Base-by-base conservation (phyloP, 2,329 filamentous ascomycete species). In the Fusarium citri region DNA sequence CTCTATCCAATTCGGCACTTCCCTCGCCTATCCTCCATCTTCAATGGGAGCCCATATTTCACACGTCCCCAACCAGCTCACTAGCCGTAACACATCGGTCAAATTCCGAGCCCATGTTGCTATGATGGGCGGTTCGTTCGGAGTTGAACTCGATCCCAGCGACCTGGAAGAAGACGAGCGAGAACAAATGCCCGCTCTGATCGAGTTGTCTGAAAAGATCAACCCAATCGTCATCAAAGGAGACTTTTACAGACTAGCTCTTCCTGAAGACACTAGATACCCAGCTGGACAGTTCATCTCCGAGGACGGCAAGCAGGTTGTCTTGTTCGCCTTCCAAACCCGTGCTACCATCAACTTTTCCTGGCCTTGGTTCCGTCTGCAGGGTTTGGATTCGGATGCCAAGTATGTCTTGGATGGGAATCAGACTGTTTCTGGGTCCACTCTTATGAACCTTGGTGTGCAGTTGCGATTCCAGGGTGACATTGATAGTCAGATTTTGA, bases 81-180 rank as follows among this genome's bases (percentile, higher is more conserved):
- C 77, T 80, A 11, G 49, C 1, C 86, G 89, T 34, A 86, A 82
- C 5, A 86, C 85, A 1, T 84, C 88, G 0, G 82, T 91, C 6
- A 76, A 78, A 1, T 91, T 91, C 79, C 87, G 89, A 43, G 88
- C 85, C 0, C 88, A 91, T 55, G 89, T 91, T 1, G 89, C 89
- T 8, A 88, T 90, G 81, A 91, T 91, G 89, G 89, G 89, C 48
- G 89, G 89, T 4, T 89, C 87, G 0, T 91, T 91, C 68, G 89
- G 89, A 0, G 83, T 91, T n/a, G 89, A 91, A 74, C 83, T 91
- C 12, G 83, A 90, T 73, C 89, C 89, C 0, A 79, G 78, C 0
- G 81, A 85, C 18, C 82, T 90, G 12, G 77, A 78, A 0, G 80
- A 79, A 0, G 84, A 84, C 12, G 89, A 91, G 23, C 81, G 78